A percentile compares a stretch with the other conserved stretches of the same genome.
Evolutionary conservation across 495 filamentous ascomycete species (phyloP).

Genomic region (Daldinia vernicosa): DNA sequence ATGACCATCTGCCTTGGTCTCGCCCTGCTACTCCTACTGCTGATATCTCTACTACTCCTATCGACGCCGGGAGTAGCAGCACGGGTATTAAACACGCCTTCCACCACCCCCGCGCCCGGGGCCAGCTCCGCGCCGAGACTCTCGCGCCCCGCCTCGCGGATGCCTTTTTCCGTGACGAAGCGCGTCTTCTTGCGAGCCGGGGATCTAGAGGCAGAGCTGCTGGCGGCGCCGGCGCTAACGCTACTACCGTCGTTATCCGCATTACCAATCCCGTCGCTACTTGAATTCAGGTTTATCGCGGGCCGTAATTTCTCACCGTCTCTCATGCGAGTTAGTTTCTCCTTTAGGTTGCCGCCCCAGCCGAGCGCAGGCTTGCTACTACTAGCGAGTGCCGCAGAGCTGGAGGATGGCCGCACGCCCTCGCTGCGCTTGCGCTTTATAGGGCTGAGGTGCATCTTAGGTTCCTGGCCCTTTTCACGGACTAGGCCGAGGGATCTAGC

Average conservation of each 20-base stretch:
- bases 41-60: background rate
- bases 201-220: constrained; percentile 38
- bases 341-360: constrained; percentile 58
- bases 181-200: constrained; percentile 80
- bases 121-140: constrained; percentile 67
- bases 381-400: constrained; percentile 5
- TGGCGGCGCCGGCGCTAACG: background rate
- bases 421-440: constrained; percentile 72
- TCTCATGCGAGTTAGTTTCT: constrained; percentile 62
- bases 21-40: constrained; percentile 33
- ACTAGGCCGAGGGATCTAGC: constrained; percentile 66
- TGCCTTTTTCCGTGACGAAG: constrained; percentile 80
- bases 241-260: constrained; percentile 9
- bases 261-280: background rate
- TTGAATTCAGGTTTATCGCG: background rate
- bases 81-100: background rate
- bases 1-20: constrained; percentile 36
- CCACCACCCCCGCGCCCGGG: constrained; percentile 32
- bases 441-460: constrained; percentile 72
- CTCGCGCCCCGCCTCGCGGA: constrained; percentile 78
- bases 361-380: constrained; percentile 47
- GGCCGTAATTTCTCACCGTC: constrained; percentile 58
- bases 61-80: background rate
- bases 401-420: constrained; percentile 46
- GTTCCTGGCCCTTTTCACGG: constrained; percentile 60